A percentile compares a stretch with the other conserved stretches of the same genome.
Evolutionary conservation across 495 filamentous ascomycete species (phyloP).

Genomic region (Penicillium crystallinum): DNA sequence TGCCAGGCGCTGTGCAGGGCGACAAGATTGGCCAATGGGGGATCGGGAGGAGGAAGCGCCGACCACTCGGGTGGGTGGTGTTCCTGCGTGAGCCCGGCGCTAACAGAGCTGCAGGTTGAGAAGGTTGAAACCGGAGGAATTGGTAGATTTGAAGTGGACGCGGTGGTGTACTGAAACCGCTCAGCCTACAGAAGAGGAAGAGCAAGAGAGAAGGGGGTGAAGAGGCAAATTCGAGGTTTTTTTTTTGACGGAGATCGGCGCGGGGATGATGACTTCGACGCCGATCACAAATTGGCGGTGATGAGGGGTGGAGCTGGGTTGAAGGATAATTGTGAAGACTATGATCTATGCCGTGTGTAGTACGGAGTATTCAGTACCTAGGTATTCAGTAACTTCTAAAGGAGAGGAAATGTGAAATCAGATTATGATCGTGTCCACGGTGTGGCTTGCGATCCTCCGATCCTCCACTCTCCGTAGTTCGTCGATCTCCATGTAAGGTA

Average conservation of each 20-base stretch:
- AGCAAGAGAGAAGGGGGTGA: background rate
- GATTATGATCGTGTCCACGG: background rate
- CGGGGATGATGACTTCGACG: slow-evolving; percentile 12
- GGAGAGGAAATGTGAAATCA: background rate
- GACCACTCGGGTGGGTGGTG: slow-evolving; percentile 4
- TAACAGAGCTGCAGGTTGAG: slow-evolving; percentile 7
- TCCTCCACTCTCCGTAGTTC: background rate
- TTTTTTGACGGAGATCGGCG: slow-evolving; percentile 23
- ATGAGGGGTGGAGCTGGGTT: slow-evolving; percentile 3
- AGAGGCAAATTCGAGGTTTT: slow-evolving; percentile 9
- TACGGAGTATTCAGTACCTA: too few species aligned
- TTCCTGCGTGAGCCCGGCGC: slow-evolving; percentile 20
- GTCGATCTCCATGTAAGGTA: slow-evolving; percentile 7
- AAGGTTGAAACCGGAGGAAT: background rate
- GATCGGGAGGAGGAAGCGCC: slow-evolving; percentile 18
- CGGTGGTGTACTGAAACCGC: background rate
- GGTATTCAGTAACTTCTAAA: background rate
- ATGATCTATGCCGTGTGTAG: background rate
- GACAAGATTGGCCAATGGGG: slow-evolving; percentile 20
- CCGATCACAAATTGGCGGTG: slow-evolving; percentile 15
- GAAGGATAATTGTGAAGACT: background rate
- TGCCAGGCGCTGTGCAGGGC: slow-evolving; percentile 16
- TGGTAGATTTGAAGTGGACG: background rate
- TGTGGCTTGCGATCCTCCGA: slow-evolving; percentile 2
- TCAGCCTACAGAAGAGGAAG: background rate